Conservation (phyloP, 2,329 filamentous ascomycete genomes). For the Botrytis galanthina region DNA sequence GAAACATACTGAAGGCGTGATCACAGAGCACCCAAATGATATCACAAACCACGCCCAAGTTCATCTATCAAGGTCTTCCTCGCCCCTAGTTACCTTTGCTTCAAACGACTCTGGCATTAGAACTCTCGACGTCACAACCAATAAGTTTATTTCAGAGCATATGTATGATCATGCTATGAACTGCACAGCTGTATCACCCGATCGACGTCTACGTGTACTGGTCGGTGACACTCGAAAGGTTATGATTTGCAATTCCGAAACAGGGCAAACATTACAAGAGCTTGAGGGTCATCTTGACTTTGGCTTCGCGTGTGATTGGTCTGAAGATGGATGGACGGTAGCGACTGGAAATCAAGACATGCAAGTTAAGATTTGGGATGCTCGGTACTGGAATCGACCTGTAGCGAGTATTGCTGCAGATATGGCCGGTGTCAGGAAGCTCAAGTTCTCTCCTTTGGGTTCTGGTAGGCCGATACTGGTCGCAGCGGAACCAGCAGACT, state of each 20-base stretch:
- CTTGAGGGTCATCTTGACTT: conserved; percentile 66
- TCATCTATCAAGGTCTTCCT: conserved; percentile 52
- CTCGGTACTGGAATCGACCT: conserved; percentile 61
- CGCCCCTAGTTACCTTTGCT: conserved; percentile 57
- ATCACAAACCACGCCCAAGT: conserved; percentile 67
- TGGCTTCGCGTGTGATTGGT: conserved; percentile 78
- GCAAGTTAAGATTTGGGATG: conserved; percentile 72
- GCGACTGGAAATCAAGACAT: conserved; percentile 77
- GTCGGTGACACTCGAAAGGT: conserved; percentile 68
- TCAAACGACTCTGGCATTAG: conserved; percentile 62
- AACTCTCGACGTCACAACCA: conserved; percentile 56
- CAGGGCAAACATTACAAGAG: conserved; percentile 54
- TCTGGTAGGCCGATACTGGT: conserved; percentile 65
- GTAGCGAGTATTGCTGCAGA: conserved; percentile 58
- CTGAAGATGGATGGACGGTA: conserved; percentile 71
- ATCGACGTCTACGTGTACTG: conserved; percentile 67
- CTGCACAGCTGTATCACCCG: conserved; percentile 69
- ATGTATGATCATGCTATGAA: conserved; percentile 65
- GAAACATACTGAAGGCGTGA: conserved; percentile 40
- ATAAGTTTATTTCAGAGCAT: conserved; percentile 55
- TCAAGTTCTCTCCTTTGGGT: conserved; percentile 71
- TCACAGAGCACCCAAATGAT: conserved; percentile 52
- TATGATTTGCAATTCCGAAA: conserved; percentile 67
- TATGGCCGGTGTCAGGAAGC: conserved; percentile 65
- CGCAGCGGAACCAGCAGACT: conserved; percentile 74